Percentiles rank a stretch among this genome's conserved stretches.
phyloP scores from a whole-genome alignment of 2,329 filamentous ascomycete genomes.

The Fusarium sacchari region DNA sequence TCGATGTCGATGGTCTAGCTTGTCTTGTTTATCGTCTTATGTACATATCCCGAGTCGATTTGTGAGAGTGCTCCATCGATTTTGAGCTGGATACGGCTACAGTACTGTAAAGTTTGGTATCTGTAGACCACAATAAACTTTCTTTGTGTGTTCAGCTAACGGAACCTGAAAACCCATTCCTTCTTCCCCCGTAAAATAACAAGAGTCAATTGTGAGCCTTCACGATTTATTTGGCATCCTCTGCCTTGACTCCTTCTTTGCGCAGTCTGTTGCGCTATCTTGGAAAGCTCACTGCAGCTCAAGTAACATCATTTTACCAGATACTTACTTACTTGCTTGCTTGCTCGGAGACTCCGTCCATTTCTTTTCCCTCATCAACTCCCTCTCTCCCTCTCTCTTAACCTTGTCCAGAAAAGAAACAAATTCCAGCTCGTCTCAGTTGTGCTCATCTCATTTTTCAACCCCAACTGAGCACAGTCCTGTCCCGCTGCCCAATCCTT shows the following conservation, averaged over 20 bases:
- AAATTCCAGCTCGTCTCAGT: constrained; percentile 10
- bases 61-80: constrained; percentile 11
- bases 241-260: constrained; percentile 3
- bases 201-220: neutral
- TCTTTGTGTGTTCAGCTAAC: constrained; percentile 5
- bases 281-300: constrained; percentile 28
- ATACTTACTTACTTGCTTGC: neutral
- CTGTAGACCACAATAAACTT: neutral
- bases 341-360: constrained; percentile 16
- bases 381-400: neutral
- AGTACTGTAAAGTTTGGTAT: neutral
- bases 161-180: neutral
- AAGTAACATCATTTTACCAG: constrained; percentile 16
- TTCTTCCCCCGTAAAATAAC: neutral
- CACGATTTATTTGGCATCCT: neutral
- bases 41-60: constrained; percentile 13
- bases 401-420: constrained; percentile 9
- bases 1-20: constrained; percentile 21
- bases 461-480: constrained; percentile 13
- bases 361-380: constrained; percentile 12
- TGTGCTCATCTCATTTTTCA: constrained; percentile 20
- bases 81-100: constrained; percentile 4
- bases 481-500: constrained; percentile 14
- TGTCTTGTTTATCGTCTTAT: constrained; percentile 24
- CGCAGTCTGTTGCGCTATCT: neutral